Evolutionary conservation across 768 basidiomycete genomes (phyloP), one percentile per base, ranked within the genome.

Genomic region (Epithele typhae): DNA sequence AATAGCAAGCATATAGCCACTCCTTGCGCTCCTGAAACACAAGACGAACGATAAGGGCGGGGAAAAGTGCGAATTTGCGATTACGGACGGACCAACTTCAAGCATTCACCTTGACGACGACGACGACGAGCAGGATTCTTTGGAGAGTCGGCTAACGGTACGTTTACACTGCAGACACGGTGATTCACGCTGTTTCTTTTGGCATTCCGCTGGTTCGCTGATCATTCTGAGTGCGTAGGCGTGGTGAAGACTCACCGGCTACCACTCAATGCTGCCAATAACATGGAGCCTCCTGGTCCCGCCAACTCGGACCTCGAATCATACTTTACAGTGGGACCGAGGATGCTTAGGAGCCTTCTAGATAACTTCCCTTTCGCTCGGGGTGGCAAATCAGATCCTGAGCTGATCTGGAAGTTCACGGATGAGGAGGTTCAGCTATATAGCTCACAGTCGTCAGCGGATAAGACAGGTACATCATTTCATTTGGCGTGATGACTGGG

Each of bases 111-210:
- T 37, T 1, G 46, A 41, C 3, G 53, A 63, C 12, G 64, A 66
- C 10, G 68, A 69, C 36, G 76, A 76, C 19, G 76, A 76, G 17
- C 56, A 61, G 9, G 86, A 89, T 53, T 70, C 76, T 39, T 68
- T 88, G 5, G 86, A 90, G 63, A 85, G 82, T 57, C 82, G 75
- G 56, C 67, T 92, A 43, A 72, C 87, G 24, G 68, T 92, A 32
- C 81, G 82, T 52, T 63, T 92, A 40, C 75, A 87, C 56, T 92
- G 90, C 64, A 91, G 92, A 70, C 85, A 91, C 54, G 90, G 89
- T 87, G 60, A 37, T 52, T 68, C 35, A 8, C 17, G 6, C n/a
- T 36, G 9, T 8, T 17, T 8, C 18, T 36, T 36, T 8, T 36
- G 35, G 7, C 6, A 30, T 30, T 30, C 27, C 27, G 14, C 27